Conservation (phyloP, 2,329 filamentous ascomycete species). For the Fusarium palustre region DNA sequence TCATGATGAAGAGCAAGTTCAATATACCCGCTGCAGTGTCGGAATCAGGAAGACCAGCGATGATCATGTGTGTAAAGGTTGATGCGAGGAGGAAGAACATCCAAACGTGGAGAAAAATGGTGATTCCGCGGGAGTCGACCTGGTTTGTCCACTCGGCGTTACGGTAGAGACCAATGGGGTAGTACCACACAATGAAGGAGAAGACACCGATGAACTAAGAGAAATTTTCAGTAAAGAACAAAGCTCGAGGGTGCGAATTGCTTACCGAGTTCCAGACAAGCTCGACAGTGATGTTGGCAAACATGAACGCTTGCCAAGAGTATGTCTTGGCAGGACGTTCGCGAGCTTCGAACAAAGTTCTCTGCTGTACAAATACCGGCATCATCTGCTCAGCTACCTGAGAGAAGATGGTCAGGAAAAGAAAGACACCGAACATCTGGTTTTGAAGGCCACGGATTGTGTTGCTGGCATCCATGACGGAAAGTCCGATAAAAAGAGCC, state of each 20-base stretch:
- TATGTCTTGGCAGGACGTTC: slow-evolving; percentile 76
- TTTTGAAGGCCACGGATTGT: slow-evolving; percentile 76
- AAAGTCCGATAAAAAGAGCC: slow-evolving; percentile 74
- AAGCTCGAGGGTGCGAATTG: neutral
- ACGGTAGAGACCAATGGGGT: slow-evolving; percentile 71
- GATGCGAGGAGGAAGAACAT: slow-evolving; percentile 73
- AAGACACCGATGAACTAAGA: slow-evolving; percentile 55
- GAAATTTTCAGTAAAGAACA: accelerated
- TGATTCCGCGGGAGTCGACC: slow-evolving; percentile 61
- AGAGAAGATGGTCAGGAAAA: slow-evolving; percentile 76
- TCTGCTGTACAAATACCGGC: slow-evolving; percentile 76
- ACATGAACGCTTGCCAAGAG: slow-evolving; percentile 75
- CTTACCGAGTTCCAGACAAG: slow-evolving; percentile 74
- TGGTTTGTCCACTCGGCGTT: slow-evolving; percentile 67
- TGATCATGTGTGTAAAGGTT: slow-evolving; percentile 73
- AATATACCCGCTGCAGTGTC: slow-evolving; percentile 74
- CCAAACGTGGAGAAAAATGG: slow-evolving; percentile 72
- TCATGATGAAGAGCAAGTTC: slow-evolving; percentile 71
- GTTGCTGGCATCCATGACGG: slow-evolving; percentile 70
- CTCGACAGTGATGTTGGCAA: slow-evolving; percentile 71
- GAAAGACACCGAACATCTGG: slow-evolving; percentile 78
- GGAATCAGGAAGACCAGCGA: slow-evolving; percentile 71
- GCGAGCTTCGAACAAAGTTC: slow-evolving; percentile 75
- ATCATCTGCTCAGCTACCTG: slow-evolving; percentile 74
- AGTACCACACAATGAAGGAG: slow-evolving; percentile 75